Conservation (phyloP, 371 early-diverging fungal genomes). For the Choanephora cucurbitarum region DNA sequence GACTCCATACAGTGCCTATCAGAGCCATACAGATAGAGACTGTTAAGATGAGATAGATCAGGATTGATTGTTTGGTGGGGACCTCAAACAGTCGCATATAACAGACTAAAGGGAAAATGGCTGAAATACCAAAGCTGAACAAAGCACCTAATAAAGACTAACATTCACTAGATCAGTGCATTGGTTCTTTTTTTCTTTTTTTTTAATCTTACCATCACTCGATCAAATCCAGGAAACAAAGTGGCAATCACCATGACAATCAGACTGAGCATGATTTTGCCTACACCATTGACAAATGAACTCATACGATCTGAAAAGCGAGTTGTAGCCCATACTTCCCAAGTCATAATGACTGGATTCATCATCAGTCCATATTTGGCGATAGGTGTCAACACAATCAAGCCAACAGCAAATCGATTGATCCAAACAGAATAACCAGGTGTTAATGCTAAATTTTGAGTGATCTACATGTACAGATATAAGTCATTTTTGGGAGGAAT, state of each 20-base stretch:
- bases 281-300: too few species aligned
- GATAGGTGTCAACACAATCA: slow-evolving; percentile 60
- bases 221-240: too few species aligned
- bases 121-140: slow-evolving; percentile 55
- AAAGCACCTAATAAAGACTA: slow-evolving; percentile 56
- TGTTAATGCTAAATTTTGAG: slow-evolving; percentile 36
- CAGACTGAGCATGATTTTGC: too few species aligned
- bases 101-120: slow-evolving; percentile 56
- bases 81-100: slow-evolving; percentile 36
- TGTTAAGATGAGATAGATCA: too few species aligned
- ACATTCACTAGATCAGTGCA: not conserved
- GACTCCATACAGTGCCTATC: too few species aligned
- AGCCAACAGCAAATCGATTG: slow-evolving; percentile 46
- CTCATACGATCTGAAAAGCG: too few species aligned
- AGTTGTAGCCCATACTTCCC: slow-evolving; percentile 36
- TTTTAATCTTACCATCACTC: too few species aligned
- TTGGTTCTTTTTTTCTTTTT: too few species aligned
- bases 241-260: too few species aligned
- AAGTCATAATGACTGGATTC: slow-evolving; percentile 48
- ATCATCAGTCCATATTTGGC: slow-evolving; percentile 61
- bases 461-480: too few species aligned
- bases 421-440: slow-evolving; percentile 45
- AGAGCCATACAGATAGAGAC: too few species aligned
- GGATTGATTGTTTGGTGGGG: too few species aligned
- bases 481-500: not conserved